A percentile compares a stretch with the other conserved stretches of the same genome.
Evolutionary conservation across 2,329 filamentous ascomycete genomes (phyloP).

Genomic region (Fusarium acutatum): DNA sequence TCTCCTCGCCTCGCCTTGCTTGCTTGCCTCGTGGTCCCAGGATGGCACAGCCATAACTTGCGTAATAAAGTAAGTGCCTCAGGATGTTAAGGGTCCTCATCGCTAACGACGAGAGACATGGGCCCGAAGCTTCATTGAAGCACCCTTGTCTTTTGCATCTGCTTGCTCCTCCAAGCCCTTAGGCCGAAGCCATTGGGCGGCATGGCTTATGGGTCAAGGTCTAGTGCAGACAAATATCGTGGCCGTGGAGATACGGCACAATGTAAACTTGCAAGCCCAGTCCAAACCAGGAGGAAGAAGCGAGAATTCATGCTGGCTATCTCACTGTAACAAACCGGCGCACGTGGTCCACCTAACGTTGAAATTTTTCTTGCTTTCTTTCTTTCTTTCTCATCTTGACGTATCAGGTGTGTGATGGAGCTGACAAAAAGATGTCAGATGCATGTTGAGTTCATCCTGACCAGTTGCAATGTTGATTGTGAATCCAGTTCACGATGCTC

Average conservation of each 20-base stretch:
- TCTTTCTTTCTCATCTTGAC: neutral
- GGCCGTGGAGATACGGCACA: conserved; percentile 20
- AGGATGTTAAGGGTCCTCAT: conserved; percentile 24
- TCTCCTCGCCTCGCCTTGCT: conserved; percentile 33
- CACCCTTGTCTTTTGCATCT: conserved; percentile 22
- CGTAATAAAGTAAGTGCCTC: conserved; percentile 19
- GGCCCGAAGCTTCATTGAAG: conserved; percentile 14
- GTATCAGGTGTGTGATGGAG: conserved; percentile 17
- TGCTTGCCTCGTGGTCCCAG: conserved; percentile 38
- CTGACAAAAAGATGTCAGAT: conserved; percentile 5
- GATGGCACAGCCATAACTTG: conserved; percentile 30
- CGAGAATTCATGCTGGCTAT: conserved; percentile 8
- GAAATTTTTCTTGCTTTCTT: neutral
- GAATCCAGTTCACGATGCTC: neutral
- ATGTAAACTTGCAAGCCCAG: conserved; percentile 14
- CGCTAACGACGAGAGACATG: conserved; percentile 19
- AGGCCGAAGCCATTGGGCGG: conserved; percentile 25
- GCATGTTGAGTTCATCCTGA: conserved; percentile 19
- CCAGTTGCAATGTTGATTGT: conserved; percentile 10
- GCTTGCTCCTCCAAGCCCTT: conserved; percentile 19
- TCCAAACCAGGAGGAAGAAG: conserved; percentile 6
- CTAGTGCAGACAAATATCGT: conserved; percentile 33
- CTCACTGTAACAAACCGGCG: conserved; percentile 16
- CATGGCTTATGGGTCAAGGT: conserved; percentile 32
- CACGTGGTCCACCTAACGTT: conserved; percentile 20